Evolutionary conservation across 2,329 filamentous ascomycete species (phyloP), one percentile per base, ranked within the genome.

Genomic region (Neopestalotiopsis sp.): DNA sequence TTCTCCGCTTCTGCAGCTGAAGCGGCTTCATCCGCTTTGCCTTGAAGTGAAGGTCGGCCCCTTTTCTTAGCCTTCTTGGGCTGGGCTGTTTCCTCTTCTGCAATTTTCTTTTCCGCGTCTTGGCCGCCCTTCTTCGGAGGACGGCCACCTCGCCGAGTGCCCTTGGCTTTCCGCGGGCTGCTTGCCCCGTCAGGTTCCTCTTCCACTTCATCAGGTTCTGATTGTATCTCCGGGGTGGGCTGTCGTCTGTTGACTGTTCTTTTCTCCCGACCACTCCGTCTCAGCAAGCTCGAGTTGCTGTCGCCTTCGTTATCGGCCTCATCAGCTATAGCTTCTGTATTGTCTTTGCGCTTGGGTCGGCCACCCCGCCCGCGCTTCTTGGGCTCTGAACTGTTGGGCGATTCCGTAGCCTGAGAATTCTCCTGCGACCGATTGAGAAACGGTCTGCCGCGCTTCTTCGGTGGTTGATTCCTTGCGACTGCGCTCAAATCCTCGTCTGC

Each of bases 271-370:
- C 34, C 67, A 52, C 62, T 67, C n/a, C 69, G 34, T 3, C 67
- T 38, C 12, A 68, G 34, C 14, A 70, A 38, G 52, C 67, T 70
- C 13, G 69, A 68, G 62, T 70, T 49, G 40, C 58, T 65, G 61
- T 78, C 76, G n/a, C 77, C 73, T 62, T 78, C 76, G 40, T 77
- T 75, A 40, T 78, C 77, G 20, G 76, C 75, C 59, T 78, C 75
- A 28, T 76, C 76, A 57, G 71, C 75, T 68, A 72, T 74, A 1
- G 65, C 38, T 10, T 62, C 59, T 9, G 59, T 34, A 20, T 34
- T 62, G 20, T 61, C 67, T 67, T 60, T 49, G 20, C 24, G 20
- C 59, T 65, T 38, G 42, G 62, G 65, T 65, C 52, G 68, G 69
- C 24, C 59, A 40, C 4, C 40, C 34, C 34, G 65, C 42, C 66